Base-by-base conservation (phyloP, 169 alveolate genomes). In the Cryptosporidium sp. region DNA sequence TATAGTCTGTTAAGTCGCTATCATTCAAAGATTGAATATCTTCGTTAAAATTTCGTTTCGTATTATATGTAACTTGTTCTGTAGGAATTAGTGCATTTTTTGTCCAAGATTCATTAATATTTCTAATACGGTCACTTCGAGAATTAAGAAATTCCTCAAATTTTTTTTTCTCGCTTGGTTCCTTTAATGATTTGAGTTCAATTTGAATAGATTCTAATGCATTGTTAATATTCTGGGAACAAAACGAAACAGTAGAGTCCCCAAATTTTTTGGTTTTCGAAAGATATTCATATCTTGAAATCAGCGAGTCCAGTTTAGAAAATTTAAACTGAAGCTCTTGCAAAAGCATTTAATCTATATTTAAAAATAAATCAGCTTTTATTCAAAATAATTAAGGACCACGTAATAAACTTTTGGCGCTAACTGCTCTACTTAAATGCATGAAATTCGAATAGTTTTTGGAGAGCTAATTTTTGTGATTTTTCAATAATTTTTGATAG, bases 161-260 rank as follows among this genome's bases (percentile, higher is more conserved):
- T 39, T 65, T 80, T 39, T 21, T 21, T 21, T 67, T 80, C n/a
- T 60, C 68, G 23, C 12, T 65, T 3, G 75, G 73, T 31, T 80
- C 75, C 3, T 31, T 44, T 8, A 80, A 21, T 44, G 56, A 23
- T 39, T 35, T 29, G 16, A 80, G 68, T 12, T 80, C 75, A 26
- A 65, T 80, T 80, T 65, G 73, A 61, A 80, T 80, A 23, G 80
- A 60, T 42, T 62, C 45, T 26, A 80, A 3, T 65, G 75, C 26
- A 62, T 80, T 60, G 35, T 80, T 51, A 23, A 80, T 80, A 42
- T 48, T 80, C 26, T 80, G 89, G 3, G 75, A 12, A 48, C 75
- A 80, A 80, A 44, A 80, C 3, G 89, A 62, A 14, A 80, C 80
- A 29, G 89, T 42, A 44, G 89, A 80, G 18, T 80, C 89, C 7